Conservation (phyloP, 805 yeast genomes). For the Teunomyces barrocoloradensis region DNA sequence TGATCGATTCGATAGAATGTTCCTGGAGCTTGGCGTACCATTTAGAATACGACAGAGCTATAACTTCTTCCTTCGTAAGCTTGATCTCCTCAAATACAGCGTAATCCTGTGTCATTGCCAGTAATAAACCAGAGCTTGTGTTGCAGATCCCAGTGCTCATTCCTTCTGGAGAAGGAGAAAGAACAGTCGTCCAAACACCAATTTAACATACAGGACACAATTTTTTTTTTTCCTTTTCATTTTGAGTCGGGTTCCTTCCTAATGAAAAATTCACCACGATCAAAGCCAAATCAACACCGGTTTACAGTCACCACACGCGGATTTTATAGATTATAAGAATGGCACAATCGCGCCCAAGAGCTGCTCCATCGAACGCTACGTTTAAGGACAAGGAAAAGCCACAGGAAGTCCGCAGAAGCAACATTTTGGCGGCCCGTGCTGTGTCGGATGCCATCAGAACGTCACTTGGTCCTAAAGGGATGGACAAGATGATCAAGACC, state of each 20-base stretch:
- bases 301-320: not conserved
- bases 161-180: not conserved
- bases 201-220: not conserved
- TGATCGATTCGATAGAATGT: constrained; percentile 19
- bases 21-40: constrained; percentile 30
- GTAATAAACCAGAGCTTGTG: no score
- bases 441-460: constrained; percentile 95
- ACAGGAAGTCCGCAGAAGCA: constrained; percentile 85
- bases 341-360: constrained; percentile 8
- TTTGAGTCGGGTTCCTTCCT: not conserved
- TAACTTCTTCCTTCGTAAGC: constrained; percentile 25
- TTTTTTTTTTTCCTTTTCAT: not conserved
- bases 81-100: constrained; percentile 28
- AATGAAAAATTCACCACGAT: not conserved
- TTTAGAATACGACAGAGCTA: constrained; percentile 32
- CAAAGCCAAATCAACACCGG: not conserved
- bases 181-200: not conserved
- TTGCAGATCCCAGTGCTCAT: not conserved
- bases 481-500: constrained; percentile 98
- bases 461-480: constrained; percentile 96
- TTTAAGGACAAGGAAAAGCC: constrained; percentile 95
- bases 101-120: constrained; percentile 10
- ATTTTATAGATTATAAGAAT: not conserved
- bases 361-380: constrained; percentile 70
- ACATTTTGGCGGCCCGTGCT: constrained; percentile 89